Evolutionary conservation across 441 rosid species (phyloP).

Genomic region (Codiaeum variegatum): DNA sequence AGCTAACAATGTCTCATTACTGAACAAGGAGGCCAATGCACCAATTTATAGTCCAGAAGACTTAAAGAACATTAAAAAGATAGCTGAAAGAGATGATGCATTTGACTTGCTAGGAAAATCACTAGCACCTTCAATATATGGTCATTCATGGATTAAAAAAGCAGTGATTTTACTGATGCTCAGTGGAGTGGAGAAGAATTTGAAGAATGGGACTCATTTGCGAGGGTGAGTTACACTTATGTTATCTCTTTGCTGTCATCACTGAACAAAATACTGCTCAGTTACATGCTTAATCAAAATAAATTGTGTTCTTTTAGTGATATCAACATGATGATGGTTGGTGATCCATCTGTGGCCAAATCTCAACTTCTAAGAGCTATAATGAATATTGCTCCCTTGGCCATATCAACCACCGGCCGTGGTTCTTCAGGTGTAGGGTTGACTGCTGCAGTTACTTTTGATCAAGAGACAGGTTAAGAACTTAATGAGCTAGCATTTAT

Average conservation of each 20-base stretch:
- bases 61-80: constrained; percentile 71
- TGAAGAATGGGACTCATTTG: constrained; percentile 91
- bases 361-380: constrained; percentile 97
- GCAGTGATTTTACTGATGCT: constrained; percentile 93
- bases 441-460: constrained; percentile 99
- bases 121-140: constrained; percentile 94
- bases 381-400: constrained; percentile 94
- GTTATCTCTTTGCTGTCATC: background rate
- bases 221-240: constrained; percentile 66
- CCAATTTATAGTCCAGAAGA: constrained; percentile 81
- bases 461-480: constrained; percentile 88
- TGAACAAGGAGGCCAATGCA: constrained; percentile 95
- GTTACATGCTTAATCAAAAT: constrained; percentile 2
- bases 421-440: constrained; percentile 99
- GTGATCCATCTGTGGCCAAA: constrained; percentile 98
- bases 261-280: background rate
- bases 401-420: constrained; percentile 96
- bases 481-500: constrained; percentile 5
- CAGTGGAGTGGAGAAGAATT: constrained; percentile 91
- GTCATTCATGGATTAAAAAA: constrained; percentile 96
- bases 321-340: constrained; percentile 99
- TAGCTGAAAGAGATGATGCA: constrained; percentile 81
- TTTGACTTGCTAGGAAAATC: constrained; percentile 89
- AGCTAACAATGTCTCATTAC: constrained; percentile 82
- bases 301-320: constrained; percentile 47